Conservation (phyloP, 2,329 filamentous ascomycete species). For the Alternaria conjuncta region DNA sequence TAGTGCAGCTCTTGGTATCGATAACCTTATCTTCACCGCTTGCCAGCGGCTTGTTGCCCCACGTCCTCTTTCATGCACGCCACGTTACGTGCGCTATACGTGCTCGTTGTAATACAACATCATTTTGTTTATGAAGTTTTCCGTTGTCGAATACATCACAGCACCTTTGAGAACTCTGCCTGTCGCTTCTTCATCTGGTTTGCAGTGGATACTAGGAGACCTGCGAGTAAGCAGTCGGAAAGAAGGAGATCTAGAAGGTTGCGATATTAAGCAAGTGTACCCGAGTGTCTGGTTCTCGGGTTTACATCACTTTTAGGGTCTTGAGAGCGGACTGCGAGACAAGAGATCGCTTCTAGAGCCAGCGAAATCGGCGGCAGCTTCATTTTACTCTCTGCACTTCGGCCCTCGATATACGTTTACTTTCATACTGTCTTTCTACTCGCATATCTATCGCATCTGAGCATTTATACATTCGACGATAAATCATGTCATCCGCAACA, state of each 20-base stretch:
- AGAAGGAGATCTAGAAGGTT: background rate
- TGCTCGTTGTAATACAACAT: background rate
- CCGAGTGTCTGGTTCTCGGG: background rate
- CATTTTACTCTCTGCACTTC: too few species aligned
- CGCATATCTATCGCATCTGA: background rate
- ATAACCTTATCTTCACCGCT: conserved; percentile 37
- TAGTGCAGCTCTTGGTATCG: conserved; percentile 11
- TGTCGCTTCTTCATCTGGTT: background rate
- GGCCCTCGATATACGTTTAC: background rate
- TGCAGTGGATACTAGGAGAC: background rate
- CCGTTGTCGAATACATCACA: background rate
- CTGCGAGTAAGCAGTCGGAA: background rate
- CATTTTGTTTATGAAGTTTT: background rate
- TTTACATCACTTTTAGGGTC: background rate
- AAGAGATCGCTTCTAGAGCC: background rate
- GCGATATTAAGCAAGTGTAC: background rate
- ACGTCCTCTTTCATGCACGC: background rate
- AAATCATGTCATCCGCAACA: conserved; percentile 29
- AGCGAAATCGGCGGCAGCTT: background rate
- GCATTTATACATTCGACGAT: background rate
- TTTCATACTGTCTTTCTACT: background rate
- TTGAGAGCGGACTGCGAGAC: background rate
- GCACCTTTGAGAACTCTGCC: background rate
- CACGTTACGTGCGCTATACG: background rate
- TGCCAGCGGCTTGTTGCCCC: background rate